These are phyloP conservation scores for Mortierella sp. DNA, from an alignment of 371 early-diverging fungal species.

Conservation along the genomic window DNA sequence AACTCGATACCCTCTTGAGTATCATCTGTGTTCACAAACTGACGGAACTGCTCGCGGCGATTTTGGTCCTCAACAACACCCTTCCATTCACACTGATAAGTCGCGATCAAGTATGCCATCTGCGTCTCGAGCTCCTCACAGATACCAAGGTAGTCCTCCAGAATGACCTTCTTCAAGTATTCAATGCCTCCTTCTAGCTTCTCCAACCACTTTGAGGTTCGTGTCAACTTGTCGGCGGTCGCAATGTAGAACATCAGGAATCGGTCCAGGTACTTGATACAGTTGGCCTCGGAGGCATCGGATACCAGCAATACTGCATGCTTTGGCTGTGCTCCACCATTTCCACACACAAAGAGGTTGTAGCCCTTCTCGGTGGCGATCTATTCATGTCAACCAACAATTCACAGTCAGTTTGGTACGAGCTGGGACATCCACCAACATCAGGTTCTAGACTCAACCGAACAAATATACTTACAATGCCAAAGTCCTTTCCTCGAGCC, in stretches of 20 bases:
- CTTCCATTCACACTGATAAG: constrained; percentile 75
- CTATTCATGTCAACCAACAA: constrained; percentile 42
- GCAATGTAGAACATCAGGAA: constrained; percentile 78
- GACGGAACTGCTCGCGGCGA: constrained; percentile 63
- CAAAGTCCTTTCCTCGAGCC: constrained; percentile 67
- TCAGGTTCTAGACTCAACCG: neutral
- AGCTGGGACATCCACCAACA: neutral
- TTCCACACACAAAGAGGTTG: constrained; percentile 76
- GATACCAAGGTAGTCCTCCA: constrained; percentile 73
- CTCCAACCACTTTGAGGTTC: constrained; percentile 78
- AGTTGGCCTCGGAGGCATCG: constrained; percentile 64
- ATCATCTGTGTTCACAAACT: constrained; percentile 71
- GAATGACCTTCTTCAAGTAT: constrained; percentile 66
- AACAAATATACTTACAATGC: constrained; percentile 32
- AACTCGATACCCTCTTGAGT: constrained; percentile 62
- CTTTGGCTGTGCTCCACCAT: constrained; percentile 75
- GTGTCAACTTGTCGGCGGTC: constrained; percentile 72
- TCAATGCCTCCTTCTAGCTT: constrained; percentile 75
- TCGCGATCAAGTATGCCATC: constrained; percentile 64
- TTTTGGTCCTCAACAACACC: constrained; percentile 67
- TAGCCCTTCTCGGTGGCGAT: constrained; percentile 80
- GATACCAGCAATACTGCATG: constrained; percentile 70
- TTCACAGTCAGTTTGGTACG: constrained; percentile 49
- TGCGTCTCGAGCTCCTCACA: constrained; percentile 67
- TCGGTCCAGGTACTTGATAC: constrained; percentile 68